A percentile compares a stretch with the other conserved stretches of the same genome.
Evolutionary conservation across 768 basidiomycete species (phyloP).

Genomic region (Cyclocybe cylindracea): DNA sequence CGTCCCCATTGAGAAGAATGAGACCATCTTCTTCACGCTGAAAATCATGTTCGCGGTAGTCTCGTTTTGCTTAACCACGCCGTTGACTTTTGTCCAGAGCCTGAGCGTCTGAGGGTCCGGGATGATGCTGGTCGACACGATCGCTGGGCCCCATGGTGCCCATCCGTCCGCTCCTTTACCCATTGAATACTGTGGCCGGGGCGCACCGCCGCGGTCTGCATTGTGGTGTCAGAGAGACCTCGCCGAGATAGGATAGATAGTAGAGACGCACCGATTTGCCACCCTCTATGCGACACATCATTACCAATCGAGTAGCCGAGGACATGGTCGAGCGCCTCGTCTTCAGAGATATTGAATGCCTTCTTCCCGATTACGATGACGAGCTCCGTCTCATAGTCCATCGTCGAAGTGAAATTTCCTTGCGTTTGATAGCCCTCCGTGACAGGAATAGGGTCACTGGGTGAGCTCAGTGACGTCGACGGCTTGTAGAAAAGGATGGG

Average conservation of each 20-base stretch:
- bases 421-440: constrained; percentile 39
- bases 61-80: constrained; percentile 37
- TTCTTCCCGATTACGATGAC: constrained; percentile 42
- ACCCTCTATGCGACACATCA: constrained; percentile 44
- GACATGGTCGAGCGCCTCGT: constrained; percentile 41
- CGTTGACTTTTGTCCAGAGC: constrained; percentile 43
- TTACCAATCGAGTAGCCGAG: constrained; percentile 40
- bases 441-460: constrained; percentile 34
- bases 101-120: constrained; percentile 39
- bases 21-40: constrained; percentile 38
- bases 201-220: constrained; percentile 37
- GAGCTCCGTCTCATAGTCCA: constrained; percentile 45
- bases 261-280: constrained; percentile 31
- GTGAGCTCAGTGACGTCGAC: constrained; percentile 35
- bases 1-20: constrained; percentile 46
- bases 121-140: constrained; percentile 38
- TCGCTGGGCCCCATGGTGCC: constrained; percentile 43
- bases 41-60: constrained; percentile 45
- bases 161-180: constrained; percentile 44
- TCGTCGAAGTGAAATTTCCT: constrained; percentile 38
- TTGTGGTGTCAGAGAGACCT: background rate
- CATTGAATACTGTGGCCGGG: constrained; percentile 44
- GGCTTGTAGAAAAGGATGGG: constrained; percentile 39
- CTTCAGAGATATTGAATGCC: constrained; percentile 43
- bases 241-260: background rate